A percentile compares a stretch with the other conserved stretches of the same genome.
Conservation (phyloP, 441 rosid genomes). For the Mallotus repandus region DNA sequence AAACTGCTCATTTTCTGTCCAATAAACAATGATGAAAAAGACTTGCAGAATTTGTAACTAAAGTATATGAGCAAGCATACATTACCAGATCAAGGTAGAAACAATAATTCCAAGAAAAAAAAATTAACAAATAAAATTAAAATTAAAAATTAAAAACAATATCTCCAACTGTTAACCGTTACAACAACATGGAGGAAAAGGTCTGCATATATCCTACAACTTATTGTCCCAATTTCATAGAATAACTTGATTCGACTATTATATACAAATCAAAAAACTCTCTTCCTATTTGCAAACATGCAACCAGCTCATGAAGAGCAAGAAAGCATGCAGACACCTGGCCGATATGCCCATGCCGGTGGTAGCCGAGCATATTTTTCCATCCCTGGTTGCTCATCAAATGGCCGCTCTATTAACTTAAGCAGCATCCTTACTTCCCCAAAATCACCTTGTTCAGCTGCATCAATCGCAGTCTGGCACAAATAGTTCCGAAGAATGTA, state of each 20-base stretch:
- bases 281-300: background rate
- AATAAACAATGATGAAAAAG: no score
- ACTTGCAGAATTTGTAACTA: no score
- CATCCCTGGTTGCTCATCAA: slow-evolving; percentile 91
- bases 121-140: slow-evolving; percentile 6
- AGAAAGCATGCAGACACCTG: slow-evolving; percentile 98
- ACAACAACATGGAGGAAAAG: slow-evolving; percentile 4
- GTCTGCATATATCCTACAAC: slow-evolving; percentile 20
- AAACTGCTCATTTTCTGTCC: no score
- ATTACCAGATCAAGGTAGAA: background rate
- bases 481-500: slow-evolving; percentile 84
- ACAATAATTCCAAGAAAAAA: background rate
- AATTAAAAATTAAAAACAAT: no score
- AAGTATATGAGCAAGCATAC: no score
- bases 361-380: slow-evolving; percentile 95
- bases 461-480: slow-evolving; percentile 90
- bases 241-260: slow-evolving; percentile 19
- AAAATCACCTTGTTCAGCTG: slow-evolving; percentile 86
- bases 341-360: slow-evolving; percentile 99
- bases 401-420: slow-evolving; percentile 74
- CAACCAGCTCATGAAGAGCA: slow-evolving; percentile 72
- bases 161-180: slow-evolving; percentile 12
- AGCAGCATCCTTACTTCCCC: slow-evolving; percentile 74
- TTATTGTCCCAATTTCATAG: slow-evolving; percentile 2
- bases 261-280: slow-evolving; percentile 25